phyloP scores from a whole-genome alignment of 2,329 filamentous ascomycete genomes.

The Penicillium oxalicum region DNA sequence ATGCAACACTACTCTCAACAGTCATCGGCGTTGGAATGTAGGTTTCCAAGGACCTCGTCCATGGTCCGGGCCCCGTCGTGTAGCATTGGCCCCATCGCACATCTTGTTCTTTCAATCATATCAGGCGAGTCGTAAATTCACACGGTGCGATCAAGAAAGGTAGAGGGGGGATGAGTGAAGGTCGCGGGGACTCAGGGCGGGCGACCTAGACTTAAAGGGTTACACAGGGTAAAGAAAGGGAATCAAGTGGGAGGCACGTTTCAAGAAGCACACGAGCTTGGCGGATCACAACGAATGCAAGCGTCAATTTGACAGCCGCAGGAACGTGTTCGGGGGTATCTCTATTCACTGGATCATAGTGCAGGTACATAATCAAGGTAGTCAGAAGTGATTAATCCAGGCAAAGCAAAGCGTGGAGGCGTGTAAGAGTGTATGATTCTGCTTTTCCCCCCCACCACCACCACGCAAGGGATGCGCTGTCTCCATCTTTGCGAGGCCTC shows the following conservation, averaged over 20 bases:
- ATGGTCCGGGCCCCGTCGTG: slow-evolving; percentile 7
- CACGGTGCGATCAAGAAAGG: slow-evolving; percentile 14
- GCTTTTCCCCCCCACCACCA: slow-evolving; percentile 9
- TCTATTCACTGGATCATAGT: slow-evolving; percentile 13
- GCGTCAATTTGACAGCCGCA: slow-evolving; percentile 25
- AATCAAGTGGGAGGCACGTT: background rate
- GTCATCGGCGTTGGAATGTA: slow-evolving; percentile 30
- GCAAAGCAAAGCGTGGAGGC: slow-evolving; percentile 13
- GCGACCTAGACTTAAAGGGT: slow-evolving; percentile 9
- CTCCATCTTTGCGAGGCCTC: background rate
- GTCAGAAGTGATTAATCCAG: slow-evolving; percentile 1
- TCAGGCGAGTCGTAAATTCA: slow-evolving; percentile 8
- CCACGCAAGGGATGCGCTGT: slow-evolving; percentile 32
- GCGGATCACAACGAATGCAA: slow-evolving; percentile 17
- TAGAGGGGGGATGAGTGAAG: slow-evolving; percentile 15
- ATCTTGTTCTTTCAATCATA: background rate
- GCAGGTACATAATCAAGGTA: slow-evolving; percentile 9
- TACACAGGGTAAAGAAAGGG: slow-evolving; percentile 4
- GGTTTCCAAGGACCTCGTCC: slow-evolving; percentile 8
- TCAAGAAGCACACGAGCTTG: slow-evolving; percentile 25
- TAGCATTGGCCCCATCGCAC: slow-evolving; percentile 14
- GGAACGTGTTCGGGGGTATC: slow-evolving; percentile 34
- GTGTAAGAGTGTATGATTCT: slow-evolving; percentile 24
- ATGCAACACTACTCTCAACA: slow-evolving; percentile 28
- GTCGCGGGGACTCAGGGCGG: slow-evolving; percentile 8